These are phyloP conservation scores for Podospora tetraspora DNA, from an alignment of 495 filamentous ascomycete genomes.

Conservation along the genomic window DNA sequence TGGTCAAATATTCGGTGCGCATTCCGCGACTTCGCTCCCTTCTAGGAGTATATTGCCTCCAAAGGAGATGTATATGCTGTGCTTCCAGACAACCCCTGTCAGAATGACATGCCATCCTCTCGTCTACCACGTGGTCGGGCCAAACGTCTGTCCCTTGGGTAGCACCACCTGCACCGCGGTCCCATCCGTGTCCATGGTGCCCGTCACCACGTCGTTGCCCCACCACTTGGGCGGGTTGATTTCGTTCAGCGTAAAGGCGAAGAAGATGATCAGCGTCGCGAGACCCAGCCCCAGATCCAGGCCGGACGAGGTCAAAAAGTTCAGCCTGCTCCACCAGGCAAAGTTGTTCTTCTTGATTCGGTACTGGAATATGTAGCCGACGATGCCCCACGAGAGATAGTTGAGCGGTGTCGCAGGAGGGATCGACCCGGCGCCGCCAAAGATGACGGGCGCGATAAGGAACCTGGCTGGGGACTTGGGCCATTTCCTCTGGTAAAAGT, in stretches of 20 bases:
- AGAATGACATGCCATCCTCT: background rate
- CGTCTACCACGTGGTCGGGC: conserved; percentile 39
- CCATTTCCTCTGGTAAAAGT: conserved; percentile 49
- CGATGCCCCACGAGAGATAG: conserved; percentile 63
- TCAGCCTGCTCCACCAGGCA: conserved; percentile 62
- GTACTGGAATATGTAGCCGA: conserved; percentile 62
- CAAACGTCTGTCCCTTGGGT: conserved; percentile 52
- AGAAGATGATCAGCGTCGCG: conserved; percentile 58
- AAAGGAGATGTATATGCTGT: background rate
- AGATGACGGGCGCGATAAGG: conserved; percentile 62
- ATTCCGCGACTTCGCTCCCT: background rate
- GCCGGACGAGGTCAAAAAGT: conserved; percentile 58
- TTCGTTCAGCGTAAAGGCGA: conserved; percentile 47
- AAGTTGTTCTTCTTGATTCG: conserved; percentile 51
- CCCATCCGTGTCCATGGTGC: conserved; percentile 48
- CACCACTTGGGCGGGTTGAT: conserved; percentile 51
- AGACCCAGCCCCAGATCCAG: conserved; percentile 60
- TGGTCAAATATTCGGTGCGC: background rate
- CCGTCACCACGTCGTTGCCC: conserved; percentile 46
- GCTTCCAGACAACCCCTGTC: background rate
- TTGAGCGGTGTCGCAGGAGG: conserved; percentile 65
- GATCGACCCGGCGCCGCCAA: conserved; percentile 59
- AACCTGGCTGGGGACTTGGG: conserved; percentile 49
- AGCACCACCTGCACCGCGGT: conserved; percentile 48
- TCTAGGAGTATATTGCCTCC: background rate